Conservation (phyloP, 768 basidiomycete genomes). For the Sporobolomyces pararoseus region DNA sequence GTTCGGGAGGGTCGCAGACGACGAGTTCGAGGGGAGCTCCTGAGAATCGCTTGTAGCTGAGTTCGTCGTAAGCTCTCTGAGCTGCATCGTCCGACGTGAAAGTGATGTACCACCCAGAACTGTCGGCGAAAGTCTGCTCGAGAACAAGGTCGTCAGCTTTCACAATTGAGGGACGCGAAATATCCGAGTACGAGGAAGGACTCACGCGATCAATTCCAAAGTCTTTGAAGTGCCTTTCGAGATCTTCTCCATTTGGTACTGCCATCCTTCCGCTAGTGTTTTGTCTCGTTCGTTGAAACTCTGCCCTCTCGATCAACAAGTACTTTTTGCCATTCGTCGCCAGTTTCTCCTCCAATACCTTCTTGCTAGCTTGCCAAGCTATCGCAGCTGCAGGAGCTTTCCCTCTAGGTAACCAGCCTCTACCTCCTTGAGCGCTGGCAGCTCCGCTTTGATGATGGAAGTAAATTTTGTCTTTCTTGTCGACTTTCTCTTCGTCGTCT, state of each 20-base stretch:
- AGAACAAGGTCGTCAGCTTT: neutral
- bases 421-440: neutral
- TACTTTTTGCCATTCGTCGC: constrained; percentile 30
- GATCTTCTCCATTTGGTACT: constrained; percentile 32
- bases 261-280: constrained; percentile 5
- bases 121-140: constrained; percentile 37
- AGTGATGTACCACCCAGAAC: constrained; percentile 69
- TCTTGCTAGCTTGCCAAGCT: constrained; percentile 33
- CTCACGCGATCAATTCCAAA: constrained; percentile 35
- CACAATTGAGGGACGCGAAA: too few species aligned
- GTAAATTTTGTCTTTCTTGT: constrained; percentile 36
- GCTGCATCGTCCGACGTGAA: constrained; percentile 65
- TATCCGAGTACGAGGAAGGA: too few species aligned
- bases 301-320: constrained; percentile 19
- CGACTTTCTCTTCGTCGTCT: constrained; percentile 39
- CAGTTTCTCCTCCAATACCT: constrained; percentile 35
- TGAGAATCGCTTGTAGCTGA: constrained; percentile 50
- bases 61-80: constrained; percentile 63
- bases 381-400: constrained; percentile 29
- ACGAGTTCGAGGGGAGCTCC: constrained; percentile 43
- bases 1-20: neutral
- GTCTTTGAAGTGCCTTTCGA: constrained; percentile 29
- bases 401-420: constrained; percentile 1
- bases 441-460: constrained; percentile 9
- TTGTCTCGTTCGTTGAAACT: neutral